Conservation (phyloP, 495 filamentous ascomycete genomes). For the Xylaria venustula region DNA sequence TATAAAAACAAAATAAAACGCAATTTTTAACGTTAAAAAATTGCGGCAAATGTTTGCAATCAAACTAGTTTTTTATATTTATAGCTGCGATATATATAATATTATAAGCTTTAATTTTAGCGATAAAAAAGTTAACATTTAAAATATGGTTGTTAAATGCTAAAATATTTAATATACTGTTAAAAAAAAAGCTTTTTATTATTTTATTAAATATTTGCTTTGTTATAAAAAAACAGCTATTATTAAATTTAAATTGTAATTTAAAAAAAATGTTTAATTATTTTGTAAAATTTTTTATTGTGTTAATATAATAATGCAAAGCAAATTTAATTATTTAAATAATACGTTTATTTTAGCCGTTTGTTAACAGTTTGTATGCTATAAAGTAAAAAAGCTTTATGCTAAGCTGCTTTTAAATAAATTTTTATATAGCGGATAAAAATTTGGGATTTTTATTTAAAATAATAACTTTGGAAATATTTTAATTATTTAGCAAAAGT, state of each 20-base stretch:
- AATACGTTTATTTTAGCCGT: not conserved
- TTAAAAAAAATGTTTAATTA: no score
- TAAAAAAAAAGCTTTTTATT: not conserved
- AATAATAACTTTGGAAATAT: no score
- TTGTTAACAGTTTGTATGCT: not conserved
- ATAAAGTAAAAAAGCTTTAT: not conserved
- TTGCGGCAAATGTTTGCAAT: not conserved
- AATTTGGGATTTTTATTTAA: not conserved
- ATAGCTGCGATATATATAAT: not conserved
- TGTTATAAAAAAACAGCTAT: not conserved
- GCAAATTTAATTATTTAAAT: conserved; percentile 2
- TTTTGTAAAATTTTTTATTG: not conserved
- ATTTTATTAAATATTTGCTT: not conserved
- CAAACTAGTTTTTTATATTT: not conserved
- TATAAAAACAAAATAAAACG: not conserved
- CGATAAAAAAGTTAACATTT: not conserved
- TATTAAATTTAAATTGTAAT: conserved; percentile 8
- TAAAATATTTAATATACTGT: not conserved
- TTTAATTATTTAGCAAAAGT: not conserved
- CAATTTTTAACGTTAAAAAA: not conserved
- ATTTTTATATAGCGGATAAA: not conserved
- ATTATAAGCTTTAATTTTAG: not conserved
- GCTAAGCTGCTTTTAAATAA: not conserved
- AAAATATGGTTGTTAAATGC: not conserved
- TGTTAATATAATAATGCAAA: conserved; percentile 2